phyloP scores from a whole-genome alignment of 441 rosid species.

The Aleurites moluccanus region DNA sequence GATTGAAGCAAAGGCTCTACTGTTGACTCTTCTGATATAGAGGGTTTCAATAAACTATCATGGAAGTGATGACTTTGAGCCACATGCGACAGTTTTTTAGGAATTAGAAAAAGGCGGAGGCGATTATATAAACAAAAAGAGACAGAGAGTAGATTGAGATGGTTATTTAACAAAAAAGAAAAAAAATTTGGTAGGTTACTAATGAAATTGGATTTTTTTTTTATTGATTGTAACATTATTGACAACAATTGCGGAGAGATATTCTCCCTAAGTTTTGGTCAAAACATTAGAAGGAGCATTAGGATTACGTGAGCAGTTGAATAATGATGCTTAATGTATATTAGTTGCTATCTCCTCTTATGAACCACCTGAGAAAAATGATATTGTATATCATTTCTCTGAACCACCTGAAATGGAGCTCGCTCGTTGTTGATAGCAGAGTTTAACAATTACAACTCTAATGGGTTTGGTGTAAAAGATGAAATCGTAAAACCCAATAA shows the following conservation, averaged over 20 bases:
- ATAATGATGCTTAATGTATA: constrained; percentile 4
- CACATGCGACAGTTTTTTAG: constrained; percentile 41
- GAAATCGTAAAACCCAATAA: no score
- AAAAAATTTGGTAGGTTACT: background rate
- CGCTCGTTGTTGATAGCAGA: no score
- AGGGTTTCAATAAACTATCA: background rate
- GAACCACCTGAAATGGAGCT: no score
- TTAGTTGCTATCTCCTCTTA: constrained; percentile 13
- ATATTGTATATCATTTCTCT: no score
- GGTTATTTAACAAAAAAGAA: constrained; percentile 8
- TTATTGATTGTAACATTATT: constrained; percentile 2
- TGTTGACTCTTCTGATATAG: background rate
- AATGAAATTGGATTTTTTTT: constrained; percentile 12
- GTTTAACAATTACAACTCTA: no score
- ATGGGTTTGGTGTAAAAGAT: no score
- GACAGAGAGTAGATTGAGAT: constrained; percentile 31
- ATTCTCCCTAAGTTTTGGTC: background rate
- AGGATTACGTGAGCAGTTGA: constrained; percentile 13
- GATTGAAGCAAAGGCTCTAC: constrained; percentile 25
- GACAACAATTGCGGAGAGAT: background rate
- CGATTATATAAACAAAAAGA: constrained; percentile 48
- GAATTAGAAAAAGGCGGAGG: constrained; percentile 45
- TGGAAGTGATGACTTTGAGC: constrained; percentile 18
- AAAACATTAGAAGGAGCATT: background rate
- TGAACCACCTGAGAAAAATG: no score